Percentiles rank a stretch among this genome's conserved stretches.
phyloP scores from a whole-genome alignment of 768 basidiomycete genomes.

The Serendipita sp. region DNA sequence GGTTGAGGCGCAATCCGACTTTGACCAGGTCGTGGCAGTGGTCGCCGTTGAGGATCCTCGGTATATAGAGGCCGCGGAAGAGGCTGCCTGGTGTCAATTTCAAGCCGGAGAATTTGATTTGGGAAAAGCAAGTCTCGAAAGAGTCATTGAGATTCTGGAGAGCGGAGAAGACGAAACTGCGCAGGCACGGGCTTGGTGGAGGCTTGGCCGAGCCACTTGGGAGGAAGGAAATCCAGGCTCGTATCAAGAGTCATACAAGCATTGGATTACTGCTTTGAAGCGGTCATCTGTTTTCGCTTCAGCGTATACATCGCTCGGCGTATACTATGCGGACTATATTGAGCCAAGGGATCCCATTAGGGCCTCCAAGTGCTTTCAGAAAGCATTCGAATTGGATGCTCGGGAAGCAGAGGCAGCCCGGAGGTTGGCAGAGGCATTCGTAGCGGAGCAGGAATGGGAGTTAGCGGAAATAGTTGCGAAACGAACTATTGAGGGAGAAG shows the following conservation, averaged over 20 bases:
- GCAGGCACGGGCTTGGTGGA: slow-evolving; percentile 68
- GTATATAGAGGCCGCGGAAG: slow-evolving; percentile 56
- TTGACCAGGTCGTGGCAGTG: slow-evolving; percentile 38
- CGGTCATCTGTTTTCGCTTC: slow-evolving; percentile 64
- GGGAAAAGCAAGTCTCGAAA: slow-evolving; percentile 32
- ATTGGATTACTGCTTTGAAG: slow-evolving; percentile 68
- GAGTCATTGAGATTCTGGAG: slow-evolving; percentile 30
- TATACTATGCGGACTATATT: slow-evolving; percentile 63
- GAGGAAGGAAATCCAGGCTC: slow-evolving; percentile 36
- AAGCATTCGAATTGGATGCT: slow-evolving; percentile 92
- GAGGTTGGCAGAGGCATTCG: slow-evolving; percentile 74
- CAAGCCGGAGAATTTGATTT: slow-evolving; percentile 32
- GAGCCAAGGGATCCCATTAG: slow-evolving; percentile 65
- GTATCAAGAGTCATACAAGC: slow-evolving; percentile 54
- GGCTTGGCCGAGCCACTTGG: slow-evolving; percentile 67
- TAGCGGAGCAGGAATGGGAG: slow-evolving; percentile 88
- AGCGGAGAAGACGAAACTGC: slow-evolving; percentile 35
- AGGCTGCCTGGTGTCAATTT: slow-evolving; percentile 69
- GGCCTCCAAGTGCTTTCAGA: slow-evolving; percentile 91
- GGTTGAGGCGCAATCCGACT: slow-evolving; percentile 46
- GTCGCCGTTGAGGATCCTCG: slow-evolving; percentile 29
- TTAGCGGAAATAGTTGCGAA: slow-evolving; percentile 87
- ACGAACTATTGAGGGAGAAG: slow-evolving; percentile 86
- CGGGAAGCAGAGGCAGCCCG: slow-evolving; percentile 73
- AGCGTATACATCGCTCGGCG: slow-evolving; percentile 83